Evolutionary conservation across 352 stramenopile genomes (phyloP), one percentile per base, ranked within the genome.

Genomic region (Globisporangium apiculatum): DNA sequence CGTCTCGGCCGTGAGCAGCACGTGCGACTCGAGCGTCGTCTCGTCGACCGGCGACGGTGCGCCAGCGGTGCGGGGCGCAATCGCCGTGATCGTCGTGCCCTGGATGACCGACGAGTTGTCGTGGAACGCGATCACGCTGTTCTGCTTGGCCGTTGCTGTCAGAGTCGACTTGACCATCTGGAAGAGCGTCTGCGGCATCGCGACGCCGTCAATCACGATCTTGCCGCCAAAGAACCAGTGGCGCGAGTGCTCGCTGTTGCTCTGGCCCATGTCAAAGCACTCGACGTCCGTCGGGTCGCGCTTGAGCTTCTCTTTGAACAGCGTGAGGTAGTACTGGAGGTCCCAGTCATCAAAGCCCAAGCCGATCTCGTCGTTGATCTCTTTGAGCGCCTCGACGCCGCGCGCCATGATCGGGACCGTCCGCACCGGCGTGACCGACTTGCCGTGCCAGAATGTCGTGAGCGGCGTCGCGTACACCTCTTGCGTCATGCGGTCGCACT

Each of bases 171-270:
- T 99, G 71, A 99, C 97, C 90, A 99, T 97, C 79, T 99, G 75
- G 72, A 99, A 99, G 9, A 99, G 86, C 12, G 97, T 99, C 58
- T 98, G 72, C 0, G 83, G 69, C 84, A 98, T 98, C 73, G 98
- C 92, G 55, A 95, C 72, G 40, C 95, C 96, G 69, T 99, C 96
- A 24, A 99, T 94, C 8, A 99, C 88, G 76, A 99, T 98, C 69
- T 99, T 98, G 53, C 97, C 97, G 47, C 92, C 90, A 67, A 99
- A 99, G 77, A 99, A 99, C 97, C 97, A 99, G 68, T 99, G 97
- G 51, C 97, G 92, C 50, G 95, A 99, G 82, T 99, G 97, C 75
- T 99, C 97, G 53, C 94, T 98, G 84, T 99, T 99, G 58, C 76
- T 94, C 75, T 99, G 95, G 14, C 94, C 94, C 89, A 99, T 98